Evolutionary conservation across 352 stramenopile species (phyloP).

Genomic region (Phytopythium sindhum): DNA sequence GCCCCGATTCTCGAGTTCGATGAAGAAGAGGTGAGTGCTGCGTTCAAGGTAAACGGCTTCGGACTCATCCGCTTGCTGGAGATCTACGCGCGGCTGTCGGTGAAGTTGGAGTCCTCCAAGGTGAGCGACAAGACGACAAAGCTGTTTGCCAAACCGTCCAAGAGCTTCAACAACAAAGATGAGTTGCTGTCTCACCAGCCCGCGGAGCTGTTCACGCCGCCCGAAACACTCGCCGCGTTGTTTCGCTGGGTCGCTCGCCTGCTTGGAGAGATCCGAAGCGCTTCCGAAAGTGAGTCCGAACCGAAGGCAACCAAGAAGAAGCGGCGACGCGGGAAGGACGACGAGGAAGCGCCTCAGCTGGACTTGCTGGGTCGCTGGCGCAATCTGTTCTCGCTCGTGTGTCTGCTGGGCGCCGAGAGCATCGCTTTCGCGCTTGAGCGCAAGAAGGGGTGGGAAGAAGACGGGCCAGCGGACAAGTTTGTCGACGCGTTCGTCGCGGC

Average conservation of each 20-base stretch:
- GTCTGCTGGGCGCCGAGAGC: conserved; percentile 54
- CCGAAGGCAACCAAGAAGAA: conserved; percentile 33
- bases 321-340: conserved; percentile 35
- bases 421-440: conserved; percentile 59
- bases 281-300: background rate
- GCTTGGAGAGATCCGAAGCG: conserved; percentile 40
- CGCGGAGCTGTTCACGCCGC: conserved; percentile 58
- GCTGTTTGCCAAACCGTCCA: conserved; percentile 40
- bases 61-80: conserved; percentile 64
- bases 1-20: conserved; percentile 44
- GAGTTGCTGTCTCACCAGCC: conserved; percentile 51
- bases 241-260: conserved; percentile 52
- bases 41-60: conserved; percentile 54
- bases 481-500: conserved; percentile 43
- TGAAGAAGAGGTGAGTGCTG: conserved; percentile 30
- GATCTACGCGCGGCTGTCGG: conserved; percentile 59
- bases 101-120: conserved; percentile 48
- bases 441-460: conserved; percentile 26
- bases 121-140: conserved; percentile 47
- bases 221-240: conserved; percentile 34
- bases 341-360: conserved; percentile 28
- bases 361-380: conserved; percentile 56
- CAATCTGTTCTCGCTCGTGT: conserved; percentile 70
- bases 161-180: conserved; percentile 33
- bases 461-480: conserved; percentile 40